Percentiles rank a stretch among this genome's conserved stretches.
phyloP scores from a whole-genome alignment of 768 basidiomycete species.

The Tulasnella sp. region DNA sequence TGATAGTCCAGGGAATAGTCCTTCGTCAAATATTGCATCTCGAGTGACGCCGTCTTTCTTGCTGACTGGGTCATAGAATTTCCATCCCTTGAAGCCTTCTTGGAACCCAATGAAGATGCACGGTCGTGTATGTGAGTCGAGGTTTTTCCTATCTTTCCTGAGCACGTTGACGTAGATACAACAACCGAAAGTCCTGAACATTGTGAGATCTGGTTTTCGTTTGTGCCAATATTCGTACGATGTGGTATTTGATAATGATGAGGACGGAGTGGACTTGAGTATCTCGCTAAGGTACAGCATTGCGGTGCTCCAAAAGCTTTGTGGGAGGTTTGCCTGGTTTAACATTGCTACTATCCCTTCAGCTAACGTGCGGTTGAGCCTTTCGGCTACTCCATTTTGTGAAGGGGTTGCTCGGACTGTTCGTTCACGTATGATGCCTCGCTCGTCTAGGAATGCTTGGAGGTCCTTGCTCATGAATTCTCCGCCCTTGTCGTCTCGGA shows the following conservation, averaged over 20 bases:
- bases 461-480: no score
- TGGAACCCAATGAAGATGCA: constrained; percentile 32
- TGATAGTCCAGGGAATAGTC: background rate
- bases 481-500: constrained; percentile 29
- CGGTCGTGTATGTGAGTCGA: constrained; percentile 20
- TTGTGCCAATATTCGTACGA: no score
- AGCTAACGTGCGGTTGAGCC: no score
- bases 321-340: no score
- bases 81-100: no score
- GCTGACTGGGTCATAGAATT: constrained; percentile 21
- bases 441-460: background rate
- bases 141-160: constrained; percentile 20
- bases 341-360: no score
- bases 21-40: background rate
- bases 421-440: constrained; percentile 14
- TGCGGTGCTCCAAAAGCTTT: background rate
- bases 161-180: constrained; percentile 29
- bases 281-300: background rate
- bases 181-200: constrained; percentile 31
- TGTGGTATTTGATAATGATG: background rate
- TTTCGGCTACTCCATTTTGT: no score
- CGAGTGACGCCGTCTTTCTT: background rate
- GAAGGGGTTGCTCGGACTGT: background rate
- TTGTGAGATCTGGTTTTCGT: constrained; percentile 18
- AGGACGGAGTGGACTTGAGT: background rate